Evolutionary conservation across 805 yeast species (phyloP).

Genomic region (Saturnispora halmiae): DNA sequence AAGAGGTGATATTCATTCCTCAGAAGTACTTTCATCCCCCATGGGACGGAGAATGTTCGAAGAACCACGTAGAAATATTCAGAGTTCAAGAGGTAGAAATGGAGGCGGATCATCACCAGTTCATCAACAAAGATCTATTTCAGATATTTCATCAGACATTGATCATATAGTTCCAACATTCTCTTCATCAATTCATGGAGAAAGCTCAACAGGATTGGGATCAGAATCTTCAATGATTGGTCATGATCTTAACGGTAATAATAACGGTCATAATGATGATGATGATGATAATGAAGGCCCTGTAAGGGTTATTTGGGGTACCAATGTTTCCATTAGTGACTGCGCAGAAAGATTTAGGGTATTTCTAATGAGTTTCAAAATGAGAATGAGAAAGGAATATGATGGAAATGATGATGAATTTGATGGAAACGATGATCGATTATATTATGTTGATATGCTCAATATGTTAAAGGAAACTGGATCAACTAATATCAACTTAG

Average conservation of each 20-base stretch:
- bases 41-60: constrained; percentile 52
- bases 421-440: constrained; percentile 52
- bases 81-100: too few species aligned
- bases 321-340: constrained; percentile 88
- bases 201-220: constrained; percentile 3
- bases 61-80: constrained; percentile 25
- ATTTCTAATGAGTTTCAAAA: constrained; percentile 76
- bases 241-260: neutral
- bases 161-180: constrained; percentile 15
- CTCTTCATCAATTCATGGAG: constrained; percentile 12
- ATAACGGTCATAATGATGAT: constrained; percentile 21
- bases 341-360: constrained; percentile 71
- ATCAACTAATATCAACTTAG: constrained; percentile 74
- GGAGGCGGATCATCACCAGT: constrained; percentile 7
- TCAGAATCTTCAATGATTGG: constrained; percentile 7
- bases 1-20: constrained; percentile 72
- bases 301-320: constrained; percentile 94
- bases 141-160: constrained; percentile 13
- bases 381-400: constrained; percentile 54
- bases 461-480: constrained; percentile 71
- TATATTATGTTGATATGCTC: constrained; percentile 65
- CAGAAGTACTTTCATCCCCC: constrained; percentile 64
- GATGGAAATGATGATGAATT: constrained; percentile 34
- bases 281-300: constrained; percentile 45
- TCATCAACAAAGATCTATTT: neutral